Conservation (phyloP, 495 filamentous ascomycete genomes). For the Penicillium samsonianum region DNA sequence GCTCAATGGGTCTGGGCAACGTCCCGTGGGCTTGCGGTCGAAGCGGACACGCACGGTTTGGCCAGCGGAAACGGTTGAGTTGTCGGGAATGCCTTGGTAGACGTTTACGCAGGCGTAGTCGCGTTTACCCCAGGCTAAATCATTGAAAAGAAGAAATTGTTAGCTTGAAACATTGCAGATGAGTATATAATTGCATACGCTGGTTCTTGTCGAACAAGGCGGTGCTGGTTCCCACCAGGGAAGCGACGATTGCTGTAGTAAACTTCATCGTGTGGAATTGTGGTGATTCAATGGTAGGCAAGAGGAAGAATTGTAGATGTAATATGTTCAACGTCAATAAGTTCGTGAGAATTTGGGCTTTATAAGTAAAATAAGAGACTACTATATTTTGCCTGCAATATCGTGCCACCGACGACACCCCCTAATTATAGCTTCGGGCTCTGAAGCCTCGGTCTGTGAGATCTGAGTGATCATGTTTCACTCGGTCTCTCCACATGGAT, state of each 20-base stretch:
- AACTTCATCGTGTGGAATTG: constrained; percentile 36
- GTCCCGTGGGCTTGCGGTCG: constrained; percentile 33
- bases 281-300: neutral
- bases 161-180: neutral
- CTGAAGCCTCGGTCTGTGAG: constrained; percentile 3
- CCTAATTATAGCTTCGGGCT: constrained; percentile 18
- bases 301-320: neutral
- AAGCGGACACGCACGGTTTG: constrained; percentile 33
- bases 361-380: constrained; percentile 2
- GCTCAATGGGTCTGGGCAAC: constrained; percentile 26
- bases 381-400: neutral
- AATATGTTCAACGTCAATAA: neutral
- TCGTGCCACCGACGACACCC: constrained; percentile 2
- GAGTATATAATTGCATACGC: constrained; percentile 26
- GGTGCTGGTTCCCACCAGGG: constrained; percentile 33
- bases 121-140: constrained; percentile 41
- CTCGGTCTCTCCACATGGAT: constrained; percentile 22
- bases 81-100: constrained; percentile 39
- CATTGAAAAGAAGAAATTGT: neutral
- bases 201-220: constrained; percentile 39
- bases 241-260: constrained; percentile 28
- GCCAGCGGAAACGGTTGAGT: constrained; percentile 32
- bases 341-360: neutral
- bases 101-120: constrained; percentile 44
- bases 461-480: constrained; percentile 24